phyloP scores from a whole-genome alignment of 371 early-diverging fungal genomes.

The Mucor racemosus region DNA sequence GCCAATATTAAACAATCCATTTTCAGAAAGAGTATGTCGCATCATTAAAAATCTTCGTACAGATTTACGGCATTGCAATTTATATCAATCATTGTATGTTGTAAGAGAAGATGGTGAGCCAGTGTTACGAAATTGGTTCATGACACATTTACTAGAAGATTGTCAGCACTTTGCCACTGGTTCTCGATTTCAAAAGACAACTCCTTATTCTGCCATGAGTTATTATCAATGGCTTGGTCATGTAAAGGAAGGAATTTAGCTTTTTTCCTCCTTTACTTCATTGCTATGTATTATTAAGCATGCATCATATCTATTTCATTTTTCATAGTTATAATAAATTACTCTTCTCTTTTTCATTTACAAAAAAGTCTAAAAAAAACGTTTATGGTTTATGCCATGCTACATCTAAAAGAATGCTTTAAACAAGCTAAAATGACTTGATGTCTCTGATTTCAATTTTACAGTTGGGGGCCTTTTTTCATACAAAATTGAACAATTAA shows the following conservation, averaged over 20 bases:
- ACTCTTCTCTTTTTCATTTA: no score
- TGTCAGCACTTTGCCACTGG: slow-evolving; percentile 9
- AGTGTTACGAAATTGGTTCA: slow-evolving; percentile 58
- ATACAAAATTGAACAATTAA: no score
- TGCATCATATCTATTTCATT: no score
- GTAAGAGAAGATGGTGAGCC: slow-evolving; percentile 79
- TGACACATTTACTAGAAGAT: slow-evolving; percentile 73
- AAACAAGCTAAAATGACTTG: no score
- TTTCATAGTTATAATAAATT: no score
- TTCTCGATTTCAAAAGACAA: slow-evolving; percentile 28
- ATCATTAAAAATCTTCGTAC: slow-evolving; percentile 31
- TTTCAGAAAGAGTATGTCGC: slow-evolving; percentile 39
- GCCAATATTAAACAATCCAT: slow-evolving; percentile 33
- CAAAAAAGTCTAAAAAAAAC: no score
- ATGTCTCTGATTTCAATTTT: no score
- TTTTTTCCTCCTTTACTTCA: not conserved
- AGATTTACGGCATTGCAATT: slow-evolving; percentile 23
- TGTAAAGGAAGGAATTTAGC: slow-evolving; percentile 32
- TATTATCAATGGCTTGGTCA: slow-evolving; percentile 75
- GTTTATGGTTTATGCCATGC: no score
- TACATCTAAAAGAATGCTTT: no score
- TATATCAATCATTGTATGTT: slow-evolving; percentile 48
- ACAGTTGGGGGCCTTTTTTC: no score
- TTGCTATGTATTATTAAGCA: no score
- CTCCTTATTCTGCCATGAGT: slow-evolving; percentile 64